Evolutionary conservation across 768 basidiomycete species (phyloP).

Genomic region (Lactarius deliciosus): DNA sequence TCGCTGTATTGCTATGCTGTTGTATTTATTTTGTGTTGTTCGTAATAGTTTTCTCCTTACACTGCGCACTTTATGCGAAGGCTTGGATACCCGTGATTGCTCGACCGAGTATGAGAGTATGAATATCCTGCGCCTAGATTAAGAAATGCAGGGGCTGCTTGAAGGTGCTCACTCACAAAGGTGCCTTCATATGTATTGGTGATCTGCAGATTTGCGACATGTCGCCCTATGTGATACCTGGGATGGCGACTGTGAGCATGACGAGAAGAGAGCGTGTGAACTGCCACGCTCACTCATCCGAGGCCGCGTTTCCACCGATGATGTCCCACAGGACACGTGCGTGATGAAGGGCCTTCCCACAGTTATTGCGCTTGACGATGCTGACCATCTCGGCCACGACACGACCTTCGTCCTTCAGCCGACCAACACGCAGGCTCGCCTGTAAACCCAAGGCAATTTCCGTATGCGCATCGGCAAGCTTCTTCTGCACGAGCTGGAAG

Average conservation of each 20-base stretch:
- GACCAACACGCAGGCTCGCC: constrained; percentile 71
- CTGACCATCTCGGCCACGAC: constrained; percentile 91
- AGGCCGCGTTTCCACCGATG: constrained; percentile 89
- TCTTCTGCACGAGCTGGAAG: constrained; percentile 98
- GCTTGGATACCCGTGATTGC: constrained; percentile 89
- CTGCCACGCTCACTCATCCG: constrained; percentile 73
- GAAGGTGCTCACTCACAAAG: constrained; percentile 2
- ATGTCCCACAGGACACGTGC: constrained; percentile 82
- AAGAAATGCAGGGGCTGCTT: constrained; percentile 15
- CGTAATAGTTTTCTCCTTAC: not conserved
- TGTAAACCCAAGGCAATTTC: constrained; percentile 78
- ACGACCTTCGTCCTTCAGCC: constrained; percentile 77
- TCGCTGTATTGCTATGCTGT: constrained; percentile 5
- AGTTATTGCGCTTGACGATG: constrained; percentile 93
- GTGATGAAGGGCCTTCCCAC: constrained; percentile 88
- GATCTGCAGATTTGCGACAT: constrained; percentile 94
- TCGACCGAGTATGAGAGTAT: constrained; percentile 90
- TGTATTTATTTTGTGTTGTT: constrained; percentile 11
- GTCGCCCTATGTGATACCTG: constrained; percentile 92
- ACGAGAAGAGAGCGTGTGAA: not conserved
- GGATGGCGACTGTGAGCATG: not conserved
- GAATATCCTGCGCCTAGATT: constrained; percentile 62
- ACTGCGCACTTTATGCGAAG: constrained; percentile 48
- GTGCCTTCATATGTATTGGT: constrained; percentile 92
- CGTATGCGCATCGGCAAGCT: constrained; percentile 90